A percentile compares a stretch with the other conserved stretches of the same genome.
These are phyloP conservation scores for Aspergillus bombycis DNA, from an alignment of 2,329 filamentous ascomycete genomes.

Conservation along the genomic window DNA sequence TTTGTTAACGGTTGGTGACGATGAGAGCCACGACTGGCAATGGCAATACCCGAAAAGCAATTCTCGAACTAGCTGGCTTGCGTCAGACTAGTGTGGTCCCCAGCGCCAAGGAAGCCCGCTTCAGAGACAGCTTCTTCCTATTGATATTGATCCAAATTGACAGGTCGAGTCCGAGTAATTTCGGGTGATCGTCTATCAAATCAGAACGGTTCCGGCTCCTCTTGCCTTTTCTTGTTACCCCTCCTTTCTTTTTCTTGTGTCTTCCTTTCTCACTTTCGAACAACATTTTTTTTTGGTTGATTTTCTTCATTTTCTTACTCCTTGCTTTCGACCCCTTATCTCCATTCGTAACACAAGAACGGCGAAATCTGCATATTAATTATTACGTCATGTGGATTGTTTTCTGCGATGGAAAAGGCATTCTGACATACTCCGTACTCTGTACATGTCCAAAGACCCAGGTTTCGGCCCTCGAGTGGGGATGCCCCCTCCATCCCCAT, in stretches of 20 bases:
- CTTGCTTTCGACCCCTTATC: not conserved
- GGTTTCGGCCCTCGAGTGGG: not conserved
- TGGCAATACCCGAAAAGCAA: not conserved
- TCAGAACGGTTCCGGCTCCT: slow-evolving; percentile 4
- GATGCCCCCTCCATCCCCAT: not conserved
- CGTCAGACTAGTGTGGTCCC: not conserved
- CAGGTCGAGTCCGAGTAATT: slow-evolving; percentile 13
- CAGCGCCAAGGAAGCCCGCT: not conserved
- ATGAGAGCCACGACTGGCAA: not conserved
- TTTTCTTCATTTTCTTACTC: not conserved
- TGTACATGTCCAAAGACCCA: not conserved
- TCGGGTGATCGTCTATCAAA: slow-evolving; percentile 10
- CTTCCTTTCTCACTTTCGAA: not conserved
- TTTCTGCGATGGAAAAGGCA: not conserved
- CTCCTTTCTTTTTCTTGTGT: not conserved
- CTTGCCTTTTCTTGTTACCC: not conserved
- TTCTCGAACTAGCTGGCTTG: slow-evolving; percentile 2
- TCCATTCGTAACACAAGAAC: not conserved
- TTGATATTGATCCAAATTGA: slow-evolving; percentile 15
- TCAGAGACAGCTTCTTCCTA: not conserved
- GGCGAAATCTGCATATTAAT: not conserved
- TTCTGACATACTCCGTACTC: not conserved
- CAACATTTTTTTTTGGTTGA: not conserved
- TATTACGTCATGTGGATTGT: not conserved
- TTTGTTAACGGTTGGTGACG: slow-evolving; percentile 1